Conservation (phyloP, 2,329 filamentous ascomycete genomes). For the Beauveria sp. region DNA sequence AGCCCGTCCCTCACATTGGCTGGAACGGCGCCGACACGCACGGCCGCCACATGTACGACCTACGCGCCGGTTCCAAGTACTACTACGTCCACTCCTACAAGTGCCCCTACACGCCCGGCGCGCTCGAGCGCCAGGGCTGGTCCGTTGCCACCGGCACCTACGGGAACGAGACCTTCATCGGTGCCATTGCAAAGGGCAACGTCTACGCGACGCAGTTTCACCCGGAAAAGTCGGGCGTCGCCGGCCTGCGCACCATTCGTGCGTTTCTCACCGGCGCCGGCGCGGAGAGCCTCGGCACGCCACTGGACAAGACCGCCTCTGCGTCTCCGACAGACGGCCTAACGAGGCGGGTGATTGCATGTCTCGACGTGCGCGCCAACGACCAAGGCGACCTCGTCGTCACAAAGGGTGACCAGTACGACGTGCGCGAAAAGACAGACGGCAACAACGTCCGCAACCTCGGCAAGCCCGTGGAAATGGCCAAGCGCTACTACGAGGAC, state of each 20-base stretch:
- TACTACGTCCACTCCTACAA: slow-evolving; percentile 98
- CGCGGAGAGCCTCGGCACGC: slow-evolving; percentile 38
- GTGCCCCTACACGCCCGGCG: slow-evolving; percentile 62
- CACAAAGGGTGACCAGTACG: slow-evolving; percentile 97
- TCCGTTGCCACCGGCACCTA: slow-evolving; percentile 85
- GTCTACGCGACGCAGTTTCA: slow-evolving; percentile 93
- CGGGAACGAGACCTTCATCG: slow-evolving; percentile 82
- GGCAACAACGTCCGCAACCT: slow-evolving; percentile 72
- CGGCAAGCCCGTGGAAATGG: slow-evolving; percentile 94
- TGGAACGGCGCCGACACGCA: slow-evolving; percentile 84
- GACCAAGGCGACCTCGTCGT: slow-evolving; percentile 93
- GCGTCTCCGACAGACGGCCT: slow-evolving; percentile 51
- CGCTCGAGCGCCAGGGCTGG: slow-evolving; percentile 79
- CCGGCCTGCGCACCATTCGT: slow-evolving; percentile 74
- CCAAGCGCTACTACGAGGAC: slow-evolving; percentile 87
- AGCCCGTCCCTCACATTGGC: slow-evolving; percentile 96
- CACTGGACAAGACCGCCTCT: slow-evolving; percentile 5
- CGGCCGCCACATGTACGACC: slow-evolving; percentile 59
- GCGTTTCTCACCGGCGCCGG: slow-evolving; percentile 75
- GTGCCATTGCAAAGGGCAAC: slow-evolving; percentile 78
- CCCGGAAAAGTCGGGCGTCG: slow-evolving; percentile 91
- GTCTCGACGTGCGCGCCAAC: slow-evolving; percentile 90
- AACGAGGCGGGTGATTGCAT: slow-evolving; percentile 90
- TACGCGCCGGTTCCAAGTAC: slow-evolving; percentile 81
- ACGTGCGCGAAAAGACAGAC: slow-evolving; percentile 80